Base-by-base conservation (phyloP, 441 rosid species). In the Eruca vesicaria region DNA sequence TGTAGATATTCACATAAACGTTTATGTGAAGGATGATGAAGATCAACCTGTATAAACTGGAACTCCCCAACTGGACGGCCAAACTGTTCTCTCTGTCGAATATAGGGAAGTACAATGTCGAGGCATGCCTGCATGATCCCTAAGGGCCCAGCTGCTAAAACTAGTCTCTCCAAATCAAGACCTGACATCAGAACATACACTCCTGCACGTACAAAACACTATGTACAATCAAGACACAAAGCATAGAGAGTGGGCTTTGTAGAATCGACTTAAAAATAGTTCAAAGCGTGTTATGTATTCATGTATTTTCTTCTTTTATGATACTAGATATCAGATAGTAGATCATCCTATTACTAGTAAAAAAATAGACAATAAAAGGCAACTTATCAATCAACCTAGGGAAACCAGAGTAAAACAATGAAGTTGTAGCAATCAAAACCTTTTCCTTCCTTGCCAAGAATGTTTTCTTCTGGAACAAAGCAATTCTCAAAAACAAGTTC, bases 111-210 rank as follows among this genome's bases (percentile, higher is more conserved):
- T 74, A 89, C 98, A 43, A 74, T 87, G 82, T 95, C 99, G 52
- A 95, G 93, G 79, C 97, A 89, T 77, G 97, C 93, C 82, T 95
- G 98, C 98, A 95, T 93, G 70, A 95, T 95, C 66, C 98, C 97
- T 31, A 95, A 74, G 9, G 99, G 99, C 18, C 98, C 97, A 84
- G 91, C 88, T 56, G 97, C 88, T 85, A 95, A 88, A 62, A 95
- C 90, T 83, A 91, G 97, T 81, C 97, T 85, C 84, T 95, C 97
- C 81, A 95, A 82, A 88, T 93, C 99, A 4, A 95, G 89, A 70
- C 99, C 97, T 0, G 99, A 96, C 98, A 96, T 96, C 88, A 95
- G 85, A 73, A 95, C 95, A 79, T 93, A 93, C 63, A 90, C 99
- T 45, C 98, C 98, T 93, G 88, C 78, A 84, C 15, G 50, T 56